Base-by-base conservation (phyloP, 768 basidiomycete genomes). In the Podaxis pistillaris region DNA sequence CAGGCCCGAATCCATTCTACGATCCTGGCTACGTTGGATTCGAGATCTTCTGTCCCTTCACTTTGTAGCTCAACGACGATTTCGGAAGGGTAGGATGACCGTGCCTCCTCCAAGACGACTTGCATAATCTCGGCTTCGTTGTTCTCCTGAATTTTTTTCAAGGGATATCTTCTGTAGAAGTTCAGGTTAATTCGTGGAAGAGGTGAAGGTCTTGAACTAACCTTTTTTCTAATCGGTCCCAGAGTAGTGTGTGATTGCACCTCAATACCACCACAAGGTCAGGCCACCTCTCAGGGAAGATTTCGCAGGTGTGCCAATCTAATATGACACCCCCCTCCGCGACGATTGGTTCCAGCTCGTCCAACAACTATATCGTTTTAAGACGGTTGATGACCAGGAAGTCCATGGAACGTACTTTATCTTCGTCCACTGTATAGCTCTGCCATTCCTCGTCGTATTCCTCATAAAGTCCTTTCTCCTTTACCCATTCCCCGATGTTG, bases 61-160 rank as follows among this genome's bases (percentile, higher is more conserved):
- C 91, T 94, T 63, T 82, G 75, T 26, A 98, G 79, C 69, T 93
- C 93, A 17, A 98, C 88, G 26, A 98, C 84, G 65, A 96, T 91
- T 73, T 92, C 89, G n/a, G 81, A 70, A 0, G 89, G 83, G 73
- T 98, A 99, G 0, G 94, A 92, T 41, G 87, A 86, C 49, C 86
- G 81, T 3, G 96, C 96, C 73, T 99, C 97, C 36, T 93, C 89
- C 11, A 91, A 77, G 40, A 97, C 88, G 56, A 95, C 87, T 70
- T 92, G 82, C 95, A 98, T 97, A 70, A 99, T 98, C 78, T 99
- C 97, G 12, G 96, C 95, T 70, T 96, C 91, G 74, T 98, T 96
- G 74, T 99, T 99, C 76, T 99, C 97, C 72, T 96, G 91, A 4
- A 99, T 93, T 76, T 99, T 99, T 73, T 93, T 93, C 54, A 95